phyloP scores from a whole-genome alignment of 805 yeast species.

The Teunomyces stri region DNA sequence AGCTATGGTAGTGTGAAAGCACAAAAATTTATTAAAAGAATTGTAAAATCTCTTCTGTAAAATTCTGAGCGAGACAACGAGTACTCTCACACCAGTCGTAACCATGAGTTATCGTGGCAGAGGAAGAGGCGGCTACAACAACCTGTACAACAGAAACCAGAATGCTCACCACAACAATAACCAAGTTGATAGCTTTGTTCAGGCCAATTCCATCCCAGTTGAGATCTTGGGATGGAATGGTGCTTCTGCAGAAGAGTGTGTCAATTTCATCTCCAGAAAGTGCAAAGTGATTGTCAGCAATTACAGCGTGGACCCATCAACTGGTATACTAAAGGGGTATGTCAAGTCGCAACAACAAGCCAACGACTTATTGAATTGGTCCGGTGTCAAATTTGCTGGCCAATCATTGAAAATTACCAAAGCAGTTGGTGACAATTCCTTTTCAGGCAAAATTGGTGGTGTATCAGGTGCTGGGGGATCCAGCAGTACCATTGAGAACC shows the following conservation, averaged over 20 bases:
- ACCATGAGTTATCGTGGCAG: conserved; percentile 40
- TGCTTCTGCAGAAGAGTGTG: conserved; percentile 65
- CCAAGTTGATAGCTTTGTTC: conserved; percentile 24
- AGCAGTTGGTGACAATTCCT: conserved; percentile 14
- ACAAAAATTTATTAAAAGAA: not conserved
- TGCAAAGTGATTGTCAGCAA: conserved; percentile 54
- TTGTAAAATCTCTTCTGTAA: conserved; percentile 3
- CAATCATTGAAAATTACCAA: conserved; percentile 55
- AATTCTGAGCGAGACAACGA: conserved; percentile 1
- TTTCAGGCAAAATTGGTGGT: conserved; percentile 12
- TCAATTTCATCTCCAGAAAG: conserved; percentile 68
- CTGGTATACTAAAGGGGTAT: conserved; percentile 54
- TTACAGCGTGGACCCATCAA: conserved; percentile 47
- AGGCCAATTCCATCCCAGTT: conserved; percentile 43
- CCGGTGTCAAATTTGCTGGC: conserved; percentile 84
- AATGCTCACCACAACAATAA: conserved; percentile 15
- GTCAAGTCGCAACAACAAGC: conserved; percentile 59
- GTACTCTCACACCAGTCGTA: not conserved
- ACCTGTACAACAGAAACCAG: conserved; percentile 12
- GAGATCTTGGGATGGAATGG: conserved; percentile 82
- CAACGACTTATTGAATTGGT: conserved; percentile 53
- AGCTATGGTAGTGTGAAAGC: conserved; percentile 2
- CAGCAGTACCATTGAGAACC: conserved; percentile 54
- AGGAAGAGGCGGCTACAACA: conserved; percentile 20
- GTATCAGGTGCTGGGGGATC: conserved; percentile 8